Conservation (phyloP, 805 yeast genomes). For the Blastobotrys robertii region DNA sequence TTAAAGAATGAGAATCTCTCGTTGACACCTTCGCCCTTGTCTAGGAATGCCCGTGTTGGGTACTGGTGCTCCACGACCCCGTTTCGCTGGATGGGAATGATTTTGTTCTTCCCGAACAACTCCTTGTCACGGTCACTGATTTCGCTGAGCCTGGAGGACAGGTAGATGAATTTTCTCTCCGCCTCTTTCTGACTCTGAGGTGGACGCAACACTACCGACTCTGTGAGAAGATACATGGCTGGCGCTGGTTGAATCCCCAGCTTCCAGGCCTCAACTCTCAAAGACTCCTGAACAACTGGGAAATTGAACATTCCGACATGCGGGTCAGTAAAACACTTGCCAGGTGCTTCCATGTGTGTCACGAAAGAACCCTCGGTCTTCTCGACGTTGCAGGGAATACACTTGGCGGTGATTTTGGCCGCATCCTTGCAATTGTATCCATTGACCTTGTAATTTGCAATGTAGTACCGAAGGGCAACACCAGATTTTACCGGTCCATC, state of each 20-base stretch:
- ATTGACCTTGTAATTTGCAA: constrained; percentile 18
- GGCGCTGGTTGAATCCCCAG: constrained; percentile 27
- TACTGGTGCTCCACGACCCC: constrained; percentile 6
- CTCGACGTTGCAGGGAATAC: constrained; percentile 17
- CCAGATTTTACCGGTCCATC: constrained; percentile 9
- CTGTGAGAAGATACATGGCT: constrained; percentile 12
- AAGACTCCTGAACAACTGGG: constrained; percentile 18
- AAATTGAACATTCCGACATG: constrained; percentile 22
- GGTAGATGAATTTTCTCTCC: constrained; percentile 21
- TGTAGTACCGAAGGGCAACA: constrained; percentile 23
- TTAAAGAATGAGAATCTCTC: constrained; percentile 13
- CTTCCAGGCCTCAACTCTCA: constrained; percentile 20
- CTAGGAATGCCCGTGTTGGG: constrained; percentile 21
- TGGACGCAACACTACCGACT: constrained; percentile 15
- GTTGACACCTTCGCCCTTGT: constrained; percentile 5
- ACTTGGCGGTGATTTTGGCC: neutral
- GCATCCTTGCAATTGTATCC: constrained; percentile 10
- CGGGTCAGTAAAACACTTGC: constrained; percentile 17
- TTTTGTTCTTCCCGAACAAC: constrained; percentile 9
- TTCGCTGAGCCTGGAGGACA: constrained; percentile 20
- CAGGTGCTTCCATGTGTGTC: constrained; percentile 11
- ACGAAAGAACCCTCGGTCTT: constrained; percentile 4
- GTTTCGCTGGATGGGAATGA: constrained; percentile 22
- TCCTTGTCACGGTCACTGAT: constrained; percentile 15
- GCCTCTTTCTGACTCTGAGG: constrained; percentile 17